phyloP scores from a whole-genome alignment of 208 protist species.

The Herpetomonas muscarum region DNA sequence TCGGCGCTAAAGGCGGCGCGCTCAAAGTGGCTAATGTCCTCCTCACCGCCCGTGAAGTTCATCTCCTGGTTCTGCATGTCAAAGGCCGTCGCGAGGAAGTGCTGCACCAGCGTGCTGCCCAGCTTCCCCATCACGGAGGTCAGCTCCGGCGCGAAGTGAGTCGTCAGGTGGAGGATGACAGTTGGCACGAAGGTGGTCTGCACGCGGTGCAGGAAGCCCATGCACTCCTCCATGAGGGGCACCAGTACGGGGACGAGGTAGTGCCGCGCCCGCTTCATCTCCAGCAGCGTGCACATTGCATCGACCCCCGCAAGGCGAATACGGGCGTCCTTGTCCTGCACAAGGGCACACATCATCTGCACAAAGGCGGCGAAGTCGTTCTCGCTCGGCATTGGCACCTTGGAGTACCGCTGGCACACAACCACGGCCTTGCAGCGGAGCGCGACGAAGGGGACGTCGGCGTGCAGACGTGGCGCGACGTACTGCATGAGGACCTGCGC shows the following conservation, averaged over 20 bases:
- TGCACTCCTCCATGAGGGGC: conserved; percentile 81
- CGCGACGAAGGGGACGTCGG: conserved; percentile 34
- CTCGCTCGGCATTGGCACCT: conserved; percentile 66
- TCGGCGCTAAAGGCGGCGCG: conserved; percentile 65
- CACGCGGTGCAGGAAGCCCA: conserved; percentile 74
- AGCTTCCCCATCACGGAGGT: conserved; percentile 68
- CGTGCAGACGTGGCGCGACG: conserved; percentile 69
- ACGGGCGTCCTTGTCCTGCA: conserved; percentile 67
- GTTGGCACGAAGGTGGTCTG: conserved; percentile 82
- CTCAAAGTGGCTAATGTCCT: conserved; percentile 36
- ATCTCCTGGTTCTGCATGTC: conserved; percentile 58
- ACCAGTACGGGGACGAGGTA: conserved; percentile 64
- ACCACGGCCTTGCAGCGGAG: conserved; percentile 81
- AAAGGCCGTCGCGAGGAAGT: conserved; percentile 75
- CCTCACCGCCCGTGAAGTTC: conserved; percentile 15
- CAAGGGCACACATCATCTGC: conserved; percentile 55
- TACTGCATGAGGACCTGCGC: conserved; percentile 65
- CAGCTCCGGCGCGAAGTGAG: conserved; percentile 83
- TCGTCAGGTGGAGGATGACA: conserved; percentile 76
- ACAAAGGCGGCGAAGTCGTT: conserved; percentile 77
- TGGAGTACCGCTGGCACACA: conserved; percentile 82
- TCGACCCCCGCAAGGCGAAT: conserved; percentile 80
- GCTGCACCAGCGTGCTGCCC: conserved; percentile 61
- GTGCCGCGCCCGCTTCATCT: conserved; percentile 65
- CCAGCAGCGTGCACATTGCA: conserved; percentile 79